Evolutionary conservation across 441 rosid genomes (phyloP).

Genomic region (Corymbia citriodora): DNA sequence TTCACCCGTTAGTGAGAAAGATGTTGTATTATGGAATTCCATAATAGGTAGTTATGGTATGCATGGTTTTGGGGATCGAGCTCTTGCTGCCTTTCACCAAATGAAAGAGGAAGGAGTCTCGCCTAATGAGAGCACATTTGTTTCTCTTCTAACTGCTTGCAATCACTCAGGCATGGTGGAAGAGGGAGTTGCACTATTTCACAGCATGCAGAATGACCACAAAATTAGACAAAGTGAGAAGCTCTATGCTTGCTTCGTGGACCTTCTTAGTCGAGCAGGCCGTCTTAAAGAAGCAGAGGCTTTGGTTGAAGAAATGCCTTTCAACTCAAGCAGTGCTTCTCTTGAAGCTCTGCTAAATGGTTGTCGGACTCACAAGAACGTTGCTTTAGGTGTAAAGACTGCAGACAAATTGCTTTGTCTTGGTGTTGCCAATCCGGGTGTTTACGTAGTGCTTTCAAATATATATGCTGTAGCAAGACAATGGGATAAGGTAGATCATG

Average conservation of each 20-base stretch:
- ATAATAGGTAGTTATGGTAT: constrained; percentile 22
- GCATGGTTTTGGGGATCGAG: constrained; percentile 22
- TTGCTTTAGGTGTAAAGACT: constrained; percentile 14
- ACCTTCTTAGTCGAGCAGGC: constrained; percentile 33
- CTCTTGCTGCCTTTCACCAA: constrained; percentile 12
- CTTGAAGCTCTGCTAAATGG: constrained; percentile 24
- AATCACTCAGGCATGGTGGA: constrained; percentile 26
- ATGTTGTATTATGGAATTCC: constrained; percentile 17
- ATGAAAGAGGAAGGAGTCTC: constrained; percentile 20
- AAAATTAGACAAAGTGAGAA: constrained; percentile 14
- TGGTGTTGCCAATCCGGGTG: constrained; percentile 17
- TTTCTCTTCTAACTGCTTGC: constrained; percentile 26
- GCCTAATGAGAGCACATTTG: constrained; percentile 21
- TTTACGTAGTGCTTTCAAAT: constrained; percentile 21
- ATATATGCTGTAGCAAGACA: constrained; percentile 21
- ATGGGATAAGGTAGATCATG: constrained; percentile 26
- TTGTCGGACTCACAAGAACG: constrained; percentile 18
- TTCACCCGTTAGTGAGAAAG: not conserved
- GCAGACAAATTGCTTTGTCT: constrained; percentile 18
- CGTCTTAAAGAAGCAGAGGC: constrained; percentile 18
- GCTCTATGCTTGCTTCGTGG: constrained; percentile 28
- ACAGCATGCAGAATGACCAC: constrained; percentile 15
- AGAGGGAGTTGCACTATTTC: constrained; percentile 17
- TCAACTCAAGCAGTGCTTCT: constrained; percentile 4
- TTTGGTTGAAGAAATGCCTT: constrained; percentile 16